These are phyloP conservation scores for Sporothrix globosa DNA, from an alignment of 2,329 filamentous ascomycete genomes.

Conservation along the genomic window DNA sequence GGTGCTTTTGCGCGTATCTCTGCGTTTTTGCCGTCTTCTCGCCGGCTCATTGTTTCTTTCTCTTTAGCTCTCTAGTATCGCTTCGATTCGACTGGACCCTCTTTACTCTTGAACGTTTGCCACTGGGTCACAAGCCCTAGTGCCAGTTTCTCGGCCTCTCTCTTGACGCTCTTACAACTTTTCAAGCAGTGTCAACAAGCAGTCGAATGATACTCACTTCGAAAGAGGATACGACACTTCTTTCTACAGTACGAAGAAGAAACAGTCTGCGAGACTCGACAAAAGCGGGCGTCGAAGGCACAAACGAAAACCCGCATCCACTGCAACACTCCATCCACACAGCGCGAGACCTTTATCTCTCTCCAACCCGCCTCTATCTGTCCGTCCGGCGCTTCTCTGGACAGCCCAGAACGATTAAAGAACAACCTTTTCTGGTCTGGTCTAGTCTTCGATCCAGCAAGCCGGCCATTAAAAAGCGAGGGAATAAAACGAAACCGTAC, in stretches of 20 bases:
- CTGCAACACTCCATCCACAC: conserved; percentile 20
- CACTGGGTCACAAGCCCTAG: conserved; percentile 18
- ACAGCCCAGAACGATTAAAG: conserved; percentile 26
- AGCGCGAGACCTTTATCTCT: conserved; percentile 18
- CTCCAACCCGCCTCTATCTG: conserved; percentile 24
- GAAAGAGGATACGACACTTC: neutral
- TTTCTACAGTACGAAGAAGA: neutral
- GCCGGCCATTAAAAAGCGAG: neutral
- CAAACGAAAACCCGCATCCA: neutral
- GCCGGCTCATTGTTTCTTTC: neutral
- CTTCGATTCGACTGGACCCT: neutral
- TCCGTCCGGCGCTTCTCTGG: conserved; percentile 27
- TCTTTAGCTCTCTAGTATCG: neutral
- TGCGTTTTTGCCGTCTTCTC: conserved; percentile 13
- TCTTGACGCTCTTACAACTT: neutral
- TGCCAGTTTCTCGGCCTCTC: neutral
- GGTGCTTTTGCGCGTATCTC: neutral
- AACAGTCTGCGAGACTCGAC: neutral
- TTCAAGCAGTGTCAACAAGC: neutral
- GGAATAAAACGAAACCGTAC: neutral
- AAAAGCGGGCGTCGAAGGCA: conserved; percentile 10
- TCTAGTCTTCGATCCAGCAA: neutral
- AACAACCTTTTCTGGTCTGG: conserved; percentile 14
- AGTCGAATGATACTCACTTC: too few species aligned
- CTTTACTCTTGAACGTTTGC: conserved; percentile 21